These are phyloP conservation scores for Sclerotiophoma versabilis DNA, from an alignment of 2,329 filamentous ascomycete species.

Conservation along the genomic window DNA sequence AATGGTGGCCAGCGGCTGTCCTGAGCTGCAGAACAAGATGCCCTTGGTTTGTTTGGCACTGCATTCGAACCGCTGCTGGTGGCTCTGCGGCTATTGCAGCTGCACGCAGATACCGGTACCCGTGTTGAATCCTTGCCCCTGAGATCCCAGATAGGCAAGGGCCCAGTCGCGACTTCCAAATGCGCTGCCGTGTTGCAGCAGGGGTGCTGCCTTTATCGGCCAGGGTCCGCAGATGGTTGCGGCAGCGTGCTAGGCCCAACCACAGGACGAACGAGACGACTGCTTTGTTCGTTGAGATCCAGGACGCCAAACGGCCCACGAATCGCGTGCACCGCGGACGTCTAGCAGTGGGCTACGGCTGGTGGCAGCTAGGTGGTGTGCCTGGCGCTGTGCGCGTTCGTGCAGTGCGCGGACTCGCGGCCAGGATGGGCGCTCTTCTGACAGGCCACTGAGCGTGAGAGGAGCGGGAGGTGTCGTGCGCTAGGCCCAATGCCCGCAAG, in stretches of 20 bases:
- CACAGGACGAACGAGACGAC: neutral
- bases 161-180: constrained; percentile 27
- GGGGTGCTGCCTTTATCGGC: neutral
- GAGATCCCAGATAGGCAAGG: constrained; percentile 24
- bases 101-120: neutral
- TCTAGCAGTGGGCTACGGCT: neutral
- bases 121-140: constrained; percentile 20
- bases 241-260: neutral
- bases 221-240: constrained; percentile 6
- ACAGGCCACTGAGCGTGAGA: constrained; percentile 19
- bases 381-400: constrained; percentile 21
- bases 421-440: constrained; percentile 6
- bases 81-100: constrained; percentile 7
- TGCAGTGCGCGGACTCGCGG: constrained; percentile 15
- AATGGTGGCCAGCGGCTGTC: neutral
- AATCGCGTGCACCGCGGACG: neutral
- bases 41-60: neutral
- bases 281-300: constrained; percentile 6
- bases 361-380: too few relatives aligned
- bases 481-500: constrained; percentile 22
- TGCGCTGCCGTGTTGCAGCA: constrained; percentile 21
- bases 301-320: neutral
- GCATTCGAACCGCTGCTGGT: neutral
- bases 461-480: constrained; percentile 24
- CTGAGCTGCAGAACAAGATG: neutral